Conservation (phyloP, 805 yeast species). For the Jamesozyma rosinii region DNA sequence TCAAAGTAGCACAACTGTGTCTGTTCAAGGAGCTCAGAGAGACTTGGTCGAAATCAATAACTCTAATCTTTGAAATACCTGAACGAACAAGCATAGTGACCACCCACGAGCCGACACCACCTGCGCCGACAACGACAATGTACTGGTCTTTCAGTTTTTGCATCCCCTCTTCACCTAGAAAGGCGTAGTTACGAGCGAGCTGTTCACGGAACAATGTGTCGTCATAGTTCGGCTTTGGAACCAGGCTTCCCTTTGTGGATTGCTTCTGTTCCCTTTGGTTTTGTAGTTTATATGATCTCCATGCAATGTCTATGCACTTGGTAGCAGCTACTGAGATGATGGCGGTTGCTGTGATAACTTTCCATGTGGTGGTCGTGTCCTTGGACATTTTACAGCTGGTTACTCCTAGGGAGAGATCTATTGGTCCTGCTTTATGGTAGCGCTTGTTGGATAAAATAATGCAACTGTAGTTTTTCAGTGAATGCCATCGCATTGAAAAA, state of each 20-base stretch:
- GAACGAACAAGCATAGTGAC: slow-evolving; percentile 84
- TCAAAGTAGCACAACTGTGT: slow-evolving; percentile 86
- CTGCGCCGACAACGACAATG: slow-evolving; percentile 83
- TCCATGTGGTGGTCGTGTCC: slow-evolving; percentile 17
- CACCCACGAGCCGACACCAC: slow-evolving; percentile 98
- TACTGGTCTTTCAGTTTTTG: slow-evolving; percentile 56
- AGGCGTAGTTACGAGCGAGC: slow-evolving; percentile 87
- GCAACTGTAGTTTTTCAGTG: not conserved
- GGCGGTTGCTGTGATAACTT: slow-evolving; percentile 27
- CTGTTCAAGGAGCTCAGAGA: slow-evolving; percentile 84
- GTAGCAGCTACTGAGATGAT: slow-evolving; percentile 27
- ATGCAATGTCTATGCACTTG: slow-evolving; percentile 24
- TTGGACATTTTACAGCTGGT: slow-evolving; percentile 1
- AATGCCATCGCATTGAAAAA: not conserved
- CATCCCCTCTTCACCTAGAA: slow-evolving; percentile 81
- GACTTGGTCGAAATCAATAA: slow-evolving; percentile 94
- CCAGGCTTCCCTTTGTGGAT: not conserved
- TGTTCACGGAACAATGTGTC: slow-evolving; percentile 83
- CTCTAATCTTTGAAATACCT: slow-evolving; percentile 69
- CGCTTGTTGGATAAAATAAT: no score
- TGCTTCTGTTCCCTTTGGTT: not conserved
- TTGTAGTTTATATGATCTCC: slow-evolving; percentile 15
- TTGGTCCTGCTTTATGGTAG: no score
- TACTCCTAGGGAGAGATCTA: not conserved
- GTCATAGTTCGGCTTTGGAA: slow-evolving; percentile 29